Conservation (phyloP, 1,284 basidiomycete genomes). For the Apiotrichum veenhuisii region DNA sequence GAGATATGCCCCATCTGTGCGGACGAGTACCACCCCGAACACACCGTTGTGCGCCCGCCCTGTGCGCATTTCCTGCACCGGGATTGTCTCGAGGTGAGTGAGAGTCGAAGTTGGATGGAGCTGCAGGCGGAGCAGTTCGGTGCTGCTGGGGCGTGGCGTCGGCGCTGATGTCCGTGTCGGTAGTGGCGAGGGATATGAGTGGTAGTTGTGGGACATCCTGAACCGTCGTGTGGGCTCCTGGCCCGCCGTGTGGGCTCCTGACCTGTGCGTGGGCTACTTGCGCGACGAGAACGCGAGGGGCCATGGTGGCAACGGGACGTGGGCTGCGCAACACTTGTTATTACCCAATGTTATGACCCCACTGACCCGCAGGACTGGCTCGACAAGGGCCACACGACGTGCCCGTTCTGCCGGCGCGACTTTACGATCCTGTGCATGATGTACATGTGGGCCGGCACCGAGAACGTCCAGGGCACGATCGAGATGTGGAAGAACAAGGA, state of each 20-base stretch:
- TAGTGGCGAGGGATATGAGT: neutral
- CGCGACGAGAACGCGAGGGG: no score
- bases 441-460: conserved; percentile 4
- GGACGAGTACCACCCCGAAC: neutral
- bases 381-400: conserved; percentile 3
- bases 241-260: no score
- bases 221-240: no score
- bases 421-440: conserved; percentile 5
- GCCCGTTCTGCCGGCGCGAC: conserved; percentile 4
- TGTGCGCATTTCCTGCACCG: conserved; percentile 1
- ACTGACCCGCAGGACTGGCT: conserved; percentile 1
- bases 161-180: neutral
- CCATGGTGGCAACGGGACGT: no score
- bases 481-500: conserved; percentile 8
- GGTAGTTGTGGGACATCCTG: no score
- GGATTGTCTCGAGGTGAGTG: conserved; percentile 1
- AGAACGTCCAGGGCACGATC: neutral
- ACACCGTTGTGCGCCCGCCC: neutral
- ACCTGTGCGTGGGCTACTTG: no score
- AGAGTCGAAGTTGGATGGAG: no score
- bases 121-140: no score
- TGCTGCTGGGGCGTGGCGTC: no score
- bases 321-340: no score
- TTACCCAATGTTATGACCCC: no score
- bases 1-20: neutral